phyloP scores from a whole-genome alignment of 495 filamentous ascomycete genomes.

The Xylaria bambusicola region DNA sequence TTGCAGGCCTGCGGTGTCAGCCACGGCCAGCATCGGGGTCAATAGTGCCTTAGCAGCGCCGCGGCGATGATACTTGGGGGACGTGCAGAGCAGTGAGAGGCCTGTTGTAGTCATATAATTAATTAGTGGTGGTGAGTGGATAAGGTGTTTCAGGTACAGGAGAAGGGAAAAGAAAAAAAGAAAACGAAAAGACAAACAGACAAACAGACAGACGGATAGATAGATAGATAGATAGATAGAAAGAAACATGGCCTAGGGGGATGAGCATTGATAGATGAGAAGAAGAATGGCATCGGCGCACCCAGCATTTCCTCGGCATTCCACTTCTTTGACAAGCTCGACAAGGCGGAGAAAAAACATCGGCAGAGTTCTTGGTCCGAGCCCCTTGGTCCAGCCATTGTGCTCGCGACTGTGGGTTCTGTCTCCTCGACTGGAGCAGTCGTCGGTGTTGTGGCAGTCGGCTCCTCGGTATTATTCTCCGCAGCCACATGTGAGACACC shows the following conservation, averaged over 20 bases:
- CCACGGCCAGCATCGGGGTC: constrained; percentile 29
- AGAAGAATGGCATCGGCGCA: no score
- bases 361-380: constrained; percentile 17
- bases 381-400: constrained; percentile 21
- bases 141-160: no score
- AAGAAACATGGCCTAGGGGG: no score
- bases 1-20: constrained; percentile 29
- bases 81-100: constrained; percentile 35
- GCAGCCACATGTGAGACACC: constrained; percentile 2
- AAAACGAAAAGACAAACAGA: background rate
- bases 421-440: background rate
- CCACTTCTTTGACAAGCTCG: constrained; percentile 24
- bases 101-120: constrained; percentile 13
- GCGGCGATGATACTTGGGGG: constrained; percentile 39
- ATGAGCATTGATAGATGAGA: no score
- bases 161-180: background rate
- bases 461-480: background rate
- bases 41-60: constrained; percentile 38
- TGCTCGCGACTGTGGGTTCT: constrained; percentile 4
- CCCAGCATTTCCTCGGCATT: constrained; percentile 30
- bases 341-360: constrained; percentile 24
- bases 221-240: no score
- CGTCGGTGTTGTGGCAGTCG: background rate
- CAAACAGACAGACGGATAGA: background rate
- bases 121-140: background rate